Evolutionary conservation across 805 yeast species (phyloP), one percentile per base, ranked within the genome.

Genomic region (Saturnispora mendoncae): DNA sequence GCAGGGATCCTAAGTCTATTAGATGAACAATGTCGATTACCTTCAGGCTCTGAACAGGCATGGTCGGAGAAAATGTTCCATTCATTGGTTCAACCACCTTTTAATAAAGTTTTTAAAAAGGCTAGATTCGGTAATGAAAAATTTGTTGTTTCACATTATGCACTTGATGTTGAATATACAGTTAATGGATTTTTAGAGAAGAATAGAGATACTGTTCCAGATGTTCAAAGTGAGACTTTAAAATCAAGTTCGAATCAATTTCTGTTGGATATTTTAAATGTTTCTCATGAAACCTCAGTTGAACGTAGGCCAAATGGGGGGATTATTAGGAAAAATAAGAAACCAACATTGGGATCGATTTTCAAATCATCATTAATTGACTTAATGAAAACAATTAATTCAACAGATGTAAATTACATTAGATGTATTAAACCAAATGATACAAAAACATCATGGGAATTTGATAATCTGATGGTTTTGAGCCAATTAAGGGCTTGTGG

Each of bases 401-500:
- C 94, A 1, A 90, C 98, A 1, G 87, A 90, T 59, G 97, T 82
- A 25, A 97, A 90, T 61, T 90, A 90, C 56, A 90, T 90, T 57
- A 80, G 98, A 59, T 90, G 98, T 69, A 90, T 92, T 58, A 90
- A 90, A 63, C 97, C 98, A 4, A 90, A 90, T 60, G 96, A 87
- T 54, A 78, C 77, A 45, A 90, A 92, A 61, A 79, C 76, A 45
- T 94, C 97, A 1, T 90, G 98, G 97, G 80, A 80, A 57, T 90
- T 90, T 62, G 94, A 86, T 53, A 85, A 94, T 13, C 71, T 86
- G 27, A 88, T 92, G 96, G 97, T 90, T 6, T 70, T 92, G 44
- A 80, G 94, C 4, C 98, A 90, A 61, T 71, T 90, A 46, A 76
- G 98, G 57, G 98, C 98, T 3, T 90, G 98, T 69, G 98, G 98